These are phyloP conservation scores for Mycosphaerelloides madeirae DNA, from an alignment of 2,329 filamentous ascomycete species.

Conservation along the genomic window DNA sequence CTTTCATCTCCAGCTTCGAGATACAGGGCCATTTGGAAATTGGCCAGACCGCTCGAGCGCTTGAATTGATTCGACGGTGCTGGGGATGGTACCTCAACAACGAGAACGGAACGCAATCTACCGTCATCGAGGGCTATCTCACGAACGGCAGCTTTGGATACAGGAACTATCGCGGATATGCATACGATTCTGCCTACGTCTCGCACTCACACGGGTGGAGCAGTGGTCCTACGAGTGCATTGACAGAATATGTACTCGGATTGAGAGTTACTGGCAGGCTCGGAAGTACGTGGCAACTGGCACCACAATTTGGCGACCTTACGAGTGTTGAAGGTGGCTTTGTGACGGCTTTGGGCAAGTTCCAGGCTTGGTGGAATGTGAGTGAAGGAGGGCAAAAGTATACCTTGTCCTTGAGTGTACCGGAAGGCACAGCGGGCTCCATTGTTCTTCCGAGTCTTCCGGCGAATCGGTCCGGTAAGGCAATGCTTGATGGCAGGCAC, in stretches of 20 bases:
- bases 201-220: constrained; percentile 31
- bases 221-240: constrained; percentile 38
- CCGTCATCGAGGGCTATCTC: constrained; percentile 41
- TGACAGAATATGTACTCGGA: constrained; percentile 45
- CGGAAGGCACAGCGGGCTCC: constrained; percentile 28
- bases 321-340: constrained; percentile 43
- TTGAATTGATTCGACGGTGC: constrained; percentile 40
- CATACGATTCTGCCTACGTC: constrained; percentile 27
- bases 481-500: constrained; percentile 1
- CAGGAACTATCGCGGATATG: constrained; percentile 24
- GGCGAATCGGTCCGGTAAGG: not conserved
- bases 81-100: constrained; percentile 42
- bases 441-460: constrained; percentile 23
- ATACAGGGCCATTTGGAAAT: constrained; percentile 42
- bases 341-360: constrained; percentile 42
- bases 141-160: constrained; percentile 52
- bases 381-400: constrained; percentile 15
- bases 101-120: constrained; percentile 40
- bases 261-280: constrained; percentile 38
- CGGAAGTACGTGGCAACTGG: constrained; percentile 41
- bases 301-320: constrained; percentile 44
- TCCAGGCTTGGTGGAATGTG: constrained; percentile 34
- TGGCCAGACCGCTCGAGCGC: constrained; percentile 33
- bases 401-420: constrained; percentile 23
- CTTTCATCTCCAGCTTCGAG: constrained; percentile 42